A percentile compares a stretch with the other conserved stretches of the same genome.
Evolutionary conservation across 306 rosid genomes (phyloP).

Genomic region (Citrullus amarus): DNA sequence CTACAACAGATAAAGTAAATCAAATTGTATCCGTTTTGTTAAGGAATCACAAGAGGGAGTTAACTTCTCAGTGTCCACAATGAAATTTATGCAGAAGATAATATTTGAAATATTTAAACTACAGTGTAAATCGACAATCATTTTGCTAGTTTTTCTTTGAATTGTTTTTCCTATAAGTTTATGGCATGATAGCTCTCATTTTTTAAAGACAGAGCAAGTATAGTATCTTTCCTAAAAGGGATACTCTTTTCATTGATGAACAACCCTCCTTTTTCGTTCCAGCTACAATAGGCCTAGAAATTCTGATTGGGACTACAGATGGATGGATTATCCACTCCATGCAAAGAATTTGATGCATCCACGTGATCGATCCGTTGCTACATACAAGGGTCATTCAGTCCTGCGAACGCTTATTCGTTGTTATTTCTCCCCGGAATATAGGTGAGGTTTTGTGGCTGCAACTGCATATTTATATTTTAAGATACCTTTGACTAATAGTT

Average conservation of each 20-base stretch:
- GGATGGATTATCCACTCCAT: conserved; percentile 74
- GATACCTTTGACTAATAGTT: not conserved
- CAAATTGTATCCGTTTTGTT: not conserved
- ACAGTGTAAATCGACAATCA: too few species aligned
- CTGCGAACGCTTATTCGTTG: conserved; percentile 71
- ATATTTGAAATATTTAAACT: too few species aligned
- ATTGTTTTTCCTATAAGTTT: not conserved
- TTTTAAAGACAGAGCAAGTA: not conserved
- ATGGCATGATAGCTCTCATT: not conserved
- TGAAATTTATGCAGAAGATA: not conserved
- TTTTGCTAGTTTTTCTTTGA: not conserved
- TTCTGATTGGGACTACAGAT: conserved; percentile 74
- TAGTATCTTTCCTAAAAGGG: not conserved
- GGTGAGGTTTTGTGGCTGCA: conserved; percentile 27
- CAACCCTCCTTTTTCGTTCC: not conserved
- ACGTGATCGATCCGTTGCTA: conserved; percentile 53
- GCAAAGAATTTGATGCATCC: conserved; percentile 52
- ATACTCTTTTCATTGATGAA: not conserved
- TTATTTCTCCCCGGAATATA: conserved; percentile 73
- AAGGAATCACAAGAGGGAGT: not conserved
- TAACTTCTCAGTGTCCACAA: not conserved
- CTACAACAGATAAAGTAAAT: not conserved
- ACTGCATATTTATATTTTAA: not conserved
- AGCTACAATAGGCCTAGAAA: conserved; percentile 33
- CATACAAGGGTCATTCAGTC: conserved; percentile 81